phyloP scores from a whole-genome alignment of 768 basidiomycete species.

The Leccinellum albellum region DNA sequence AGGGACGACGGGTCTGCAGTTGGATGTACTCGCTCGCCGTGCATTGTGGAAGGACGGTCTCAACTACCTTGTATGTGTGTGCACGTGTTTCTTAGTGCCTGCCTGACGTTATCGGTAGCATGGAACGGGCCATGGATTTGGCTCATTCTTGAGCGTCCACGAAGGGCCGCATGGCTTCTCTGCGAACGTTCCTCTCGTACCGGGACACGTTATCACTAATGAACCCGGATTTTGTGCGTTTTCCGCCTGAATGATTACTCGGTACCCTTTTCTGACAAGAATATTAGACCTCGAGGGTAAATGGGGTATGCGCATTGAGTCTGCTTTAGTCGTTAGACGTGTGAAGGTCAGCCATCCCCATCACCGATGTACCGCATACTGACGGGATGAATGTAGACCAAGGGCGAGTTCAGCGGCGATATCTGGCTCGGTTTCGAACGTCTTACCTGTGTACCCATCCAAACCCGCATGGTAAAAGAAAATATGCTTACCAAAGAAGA shows the following conservation, averaged over 20 bases:
- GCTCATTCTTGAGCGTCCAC: slow-evolving; percentile 81
- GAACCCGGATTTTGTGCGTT: slow-evolving; percentile 89
- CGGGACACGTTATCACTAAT: slow-evolving; percentile 91
- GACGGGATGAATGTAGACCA: slow-evolving; percentile 47
- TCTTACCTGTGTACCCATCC: slow-evolving; percentile 91
- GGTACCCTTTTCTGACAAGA: slow-evolving; percentile 14
- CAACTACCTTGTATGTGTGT: slow-evolving; percentile 63
- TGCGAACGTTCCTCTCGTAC: slow-evolving; percentile 60
- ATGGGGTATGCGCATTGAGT: slow-evolving; percentile 93
- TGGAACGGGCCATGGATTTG: slow-evolving; percentile 90
- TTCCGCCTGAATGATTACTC: slow-evolving; percentile 6
- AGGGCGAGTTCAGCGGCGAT: slow-evolving; percentile 64
- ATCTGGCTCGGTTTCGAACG: slow-evolving; percentile 90
- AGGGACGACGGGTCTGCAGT: slow-evolving; percentile 76
- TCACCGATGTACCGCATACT: slow-evolving; percentile 4
- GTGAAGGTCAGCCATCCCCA: slow-evolving; percentile 36
- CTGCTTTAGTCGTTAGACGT: slow-evolving; percentile 70
- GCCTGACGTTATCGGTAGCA: slow-evolving; percentile 47
- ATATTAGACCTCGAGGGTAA: slow-evolving; percentile 63
- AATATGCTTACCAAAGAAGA: slow-evolving; percentile 82
- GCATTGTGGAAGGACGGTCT: slow-evolving; percentile 84
- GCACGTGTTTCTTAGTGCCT: slow-evolving; percentile 4
- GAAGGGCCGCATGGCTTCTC: slow-evolving; percentile 83
- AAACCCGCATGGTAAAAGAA: slow-evolving; percentile 84
- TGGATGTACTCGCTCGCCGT: slow-evolving; percentile 87